Evolutionary conservation across 768 basidiomycete genomes (phyloP).

Genomic region (Boletus vermiculosoides): DNA sequence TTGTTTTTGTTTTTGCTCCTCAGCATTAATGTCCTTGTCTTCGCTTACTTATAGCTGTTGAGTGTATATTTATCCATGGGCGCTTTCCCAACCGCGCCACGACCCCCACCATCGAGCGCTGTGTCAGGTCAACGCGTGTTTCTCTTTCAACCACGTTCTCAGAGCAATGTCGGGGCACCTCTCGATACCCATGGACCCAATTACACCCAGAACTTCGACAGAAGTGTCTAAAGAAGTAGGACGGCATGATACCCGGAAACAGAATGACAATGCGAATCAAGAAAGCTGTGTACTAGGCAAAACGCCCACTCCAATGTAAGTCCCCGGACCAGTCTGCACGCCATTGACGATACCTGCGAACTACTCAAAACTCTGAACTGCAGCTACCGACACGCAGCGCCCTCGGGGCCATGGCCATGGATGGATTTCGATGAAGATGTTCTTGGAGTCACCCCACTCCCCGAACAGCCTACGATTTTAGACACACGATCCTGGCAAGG

Average conservation of each 20-base stretch:
- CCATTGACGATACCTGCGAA: not conserved
- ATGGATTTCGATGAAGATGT: conserved; percentile 37
- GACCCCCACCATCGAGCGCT: not conserved
- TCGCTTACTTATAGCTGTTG: not conserved
- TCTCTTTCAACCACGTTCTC: not conserved
- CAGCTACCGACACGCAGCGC: conserved; percentile 38
- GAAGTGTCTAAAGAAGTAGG: not conserved
- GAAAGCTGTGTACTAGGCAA: conserved; percentile 4
- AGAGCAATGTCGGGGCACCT: conserved; percentile 17
- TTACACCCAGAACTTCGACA: not conserved
- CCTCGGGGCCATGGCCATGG: conserved; percentile 44
- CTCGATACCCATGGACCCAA: conserved; percentile 20
- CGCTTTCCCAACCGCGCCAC: conserved; percentile 4
- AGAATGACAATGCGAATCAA: not conserved
- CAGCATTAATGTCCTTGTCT: not conserved
- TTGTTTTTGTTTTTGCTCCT: not conserved
- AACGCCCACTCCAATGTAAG: conserved; percentile 26
- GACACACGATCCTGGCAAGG: conserved; percentile 15
- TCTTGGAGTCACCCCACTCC: not conserved
- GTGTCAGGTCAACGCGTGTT: not conserved
- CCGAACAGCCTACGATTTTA: not conserved
- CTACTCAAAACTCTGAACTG: not conserved
- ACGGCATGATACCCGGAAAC: not conserved
- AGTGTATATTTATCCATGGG: conserved; percentile 8
- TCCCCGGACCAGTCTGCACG: not conserved